Percentiles rank a stretch among this genome's conserved stretches.
Evolutionary conservation across 306 rosid species (phyloP).

Genomic region (Sechiopsis laciniata): DNA sequence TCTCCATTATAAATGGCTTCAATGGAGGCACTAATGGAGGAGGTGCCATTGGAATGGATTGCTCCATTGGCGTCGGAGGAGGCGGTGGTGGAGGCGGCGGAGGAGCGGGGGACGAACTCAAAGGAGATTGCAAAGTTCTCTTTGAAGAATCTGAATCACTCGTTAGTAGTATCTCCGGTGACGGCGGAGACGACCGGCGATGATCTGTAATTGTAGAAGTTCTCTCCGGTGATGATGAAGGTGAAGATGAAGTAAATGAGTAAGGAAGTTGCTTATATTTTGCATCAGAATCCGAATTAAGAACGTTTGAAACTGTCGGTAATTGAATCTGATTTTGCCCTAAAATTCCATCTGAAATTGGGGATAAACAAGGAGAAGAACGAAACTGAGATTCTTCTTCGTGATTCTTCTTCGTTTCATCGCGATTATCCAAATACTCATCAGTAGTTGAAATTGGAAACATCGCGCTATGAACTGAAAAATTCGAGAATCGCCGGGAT

Average conservation of each 20-base stretch:
- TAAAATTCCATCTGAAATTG: conserved; percentile 28
- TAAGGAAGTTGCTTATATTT: neutral
- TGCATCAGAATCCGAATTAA: conserved; percentile 19
- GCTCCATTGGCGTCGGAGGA: conserved; percentile 29
- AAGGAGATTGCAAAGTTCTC: conserved; percentile 21
- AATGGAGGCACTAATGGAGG: conserved; percentile 42
- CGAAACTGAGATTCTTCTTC: conserved; percentile 25
- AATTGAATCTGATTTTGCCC: conserved; percentile 9
- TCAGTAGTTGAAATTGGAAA: conserved; percentile 29
- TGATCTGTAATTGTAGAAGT: conserved; percentile 18
- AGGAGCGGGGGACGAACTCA: conserved; percentile 15
- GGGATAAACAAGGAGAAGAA: conserved; percentile 30
- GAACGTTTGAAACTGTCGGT: conserved; percentile 21
- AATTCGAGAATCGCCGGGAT: conserved; percentile 15
- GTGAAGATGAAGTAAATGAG: conserved; percentile 16
- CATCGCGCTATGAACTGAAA: conserved; percentile 19
- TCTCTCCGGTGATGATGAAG: conserved; percentile 18
- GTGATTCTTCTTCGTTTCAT: conserved; percentile 8
- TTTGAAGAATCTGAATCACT: conserved; percentile 30
- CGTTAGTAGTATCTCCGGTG: conserved; percentile 29
- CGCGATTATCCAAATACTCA: conserved; percentile 5
- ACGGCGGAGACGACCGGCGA: conserved; percentile 12
- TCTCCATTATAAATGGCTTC: conserved; percentile 38
- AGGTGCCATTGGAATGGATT: conserved; percentile 27
- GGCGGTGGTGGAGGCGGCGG: conserved; percentile 31